A percentile compares a stretch with the other conserved stretches of the same genome.
phyloP scores from a whole-genome alignment of 345 rosid genomes.

The Syzygium grande region DNA sequence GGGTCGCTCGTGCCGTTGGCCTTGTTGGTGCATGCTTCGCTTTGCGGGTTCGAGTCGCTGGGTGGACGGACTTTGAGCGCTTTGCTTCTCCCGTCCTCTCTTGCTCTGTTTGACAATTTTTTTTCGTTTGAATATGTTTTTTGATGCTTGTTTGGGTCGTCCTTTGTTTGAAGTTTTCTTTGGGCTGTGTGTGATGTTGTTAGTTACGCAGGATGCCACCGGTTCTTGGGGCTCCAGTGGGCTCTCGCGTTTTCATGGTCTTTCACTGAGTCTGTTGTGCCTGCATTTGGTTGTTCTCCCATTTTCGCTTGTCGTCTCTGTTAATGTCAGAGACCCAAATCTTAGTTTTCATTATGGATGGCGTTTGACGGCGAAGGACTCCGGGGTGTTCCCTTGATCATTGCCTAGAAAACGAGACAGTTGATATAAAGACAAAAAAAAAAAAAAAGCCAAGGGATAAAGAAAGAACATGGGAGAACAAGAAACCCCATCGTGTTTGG shows the following conservation, averaged over 20 bases:
- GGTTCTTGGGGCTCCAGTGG: not conserved
- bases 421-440: not conserved
- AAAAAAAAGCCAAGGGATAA: not conserved
- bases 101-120: not conserved
- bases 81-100: not conserved
- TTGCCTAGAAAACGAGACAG: not conserved
- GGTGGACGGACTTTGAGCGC: not conserved
- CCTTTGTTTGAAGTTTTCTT: not conserved
- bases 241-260: not conserved
- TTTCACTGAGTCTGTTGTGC: not conserved
- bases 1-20: not conserved
- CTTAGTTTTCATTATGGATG: not conserved
- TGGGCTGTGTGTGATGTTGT: not conserved
- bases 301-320: not conserved
- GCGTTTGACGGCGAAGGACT: not conserved
- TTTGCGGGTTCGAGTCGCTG: not conserved
- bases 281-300: not conserved
- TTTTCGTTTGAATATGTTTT: not conserved
- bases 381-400: not conserved
- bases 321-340: not conserved
- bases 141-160: not conserved
- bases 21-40: not conserved
- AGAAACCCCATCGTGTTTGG: not conserved
- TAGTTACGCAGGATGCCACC: not conserved
- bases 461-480: not conserved